Conservation (phyloP, 2,329 filamentous ascomycete species). For the Epichloe hybrida region DNA sequence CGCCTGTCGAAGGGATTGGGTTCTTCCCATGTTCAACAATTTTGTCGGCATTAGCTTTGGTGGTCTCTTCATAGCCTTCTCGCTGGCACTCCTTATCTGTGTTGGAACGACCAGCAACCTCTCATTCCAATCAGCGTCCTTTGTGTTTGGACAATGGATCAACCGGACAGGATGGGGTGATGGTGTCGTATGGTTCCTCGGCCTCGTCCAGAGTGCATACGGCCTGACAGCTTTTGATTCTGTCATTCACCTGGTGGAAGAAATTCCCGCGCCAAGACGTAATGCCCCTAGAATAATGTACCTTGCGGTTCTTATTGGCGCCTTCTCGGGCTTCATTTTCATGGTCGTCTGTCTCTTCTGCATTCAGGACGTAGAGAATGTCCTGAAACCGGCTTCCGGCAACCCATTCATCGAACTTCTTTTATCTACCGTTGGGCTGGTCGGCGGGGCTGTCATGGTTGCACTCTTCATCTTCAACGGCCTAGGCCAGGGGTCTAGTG, state of each 20-base stretch:
- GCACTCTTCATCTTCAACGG: conserved; percentile 43
- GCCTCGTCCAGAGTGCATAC: conserved; percentile 42
- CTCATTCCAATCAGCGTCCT: conserved; percentile 32
- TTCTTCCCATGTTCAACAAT: conserved; percentile 38
- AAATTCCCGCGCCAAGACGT: conserved; percentile 36
- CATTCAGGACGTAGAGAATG: conserved; percentile 30
- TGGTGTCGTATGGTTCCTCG: conserved; percentile 44
- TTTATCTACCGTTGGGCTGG: conserved; percentile 19
- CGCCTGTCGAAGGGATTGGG: conserved; percentile 29
- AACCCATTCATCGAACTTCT: conserved; percentile 37
- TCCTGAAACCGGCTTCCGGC: conserved; percentile 25
- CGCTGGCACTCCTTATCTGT: conserved; percentile 35
- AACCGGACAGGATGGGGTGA: conserved; percentile 36
- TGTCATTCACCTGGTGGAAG: conserved; percentile 45
- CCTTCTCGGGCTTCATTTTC: conserved; percentile 35
- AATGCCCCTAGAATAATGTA: conserved; percentile 39
- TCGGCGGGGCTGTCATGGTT: conserved; percentile 30
- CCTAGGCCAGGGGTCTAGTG: conserved; percentile 36
- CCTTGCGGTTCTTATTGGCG: conserved; percentile 35
- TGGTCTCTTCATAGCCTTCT: conserved; percentile 37
- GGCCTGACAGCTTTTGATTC: conserved; percentile 43
- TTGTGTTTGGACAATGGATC: conserved; percentile 38
- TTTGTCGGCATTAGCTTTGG: conserved; percentile 40
- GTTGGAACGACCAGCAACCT: conserved; percentile 32
- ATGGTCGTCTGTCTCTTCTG: conserved; percentile 38